Base-by-base conservation (phyloP, 2,329 filamentous ascomycete species). In the Colletotrichum gloeosporioides region DNA sequence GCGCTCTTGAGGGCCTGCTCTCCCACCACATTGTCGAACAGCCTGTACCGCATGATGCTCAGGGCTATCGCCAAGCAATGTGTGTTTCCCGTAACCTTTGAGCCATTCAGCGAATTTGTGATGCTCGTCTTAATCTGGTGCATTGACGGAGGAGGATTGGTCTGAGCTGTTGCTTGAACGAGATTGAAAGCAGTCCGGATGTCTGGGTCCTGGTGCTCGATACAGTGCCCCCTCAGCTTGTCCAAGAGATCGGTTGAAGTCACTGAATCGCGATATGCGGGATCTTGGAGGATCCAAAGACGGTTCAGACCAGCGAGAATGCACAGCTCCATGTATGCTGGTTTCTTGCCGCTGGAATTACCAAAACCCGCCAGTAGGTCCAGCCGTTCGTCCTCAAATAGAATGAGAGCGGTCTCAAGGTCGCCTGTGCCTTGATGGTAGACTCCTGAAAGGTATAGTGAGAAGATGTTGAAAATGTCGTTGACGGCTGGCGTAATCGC, bases 21-120 rank as follows among this genome's bases (percentile, higher is more conserved):
- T 66, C 95, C 95, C 6, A 98, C 92, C 16, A 96, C 93, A 75
- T 94, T 94, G 62, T 93, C 93, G 84, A 96, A 98, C 81, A 98
- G 94, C 68, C 93, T 91, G 81, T 91, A 92, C 69, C 94, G 94
- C 94, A 98, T 98, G 78, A 97, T 93, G 79, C 93, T 96, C 75
- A 98, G 91, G 8, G 94, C 93, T 78, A 98, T 94, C 64, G 93
- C 93, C n/a, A 96, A 90, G 70, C 96, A 93, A 78, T 98, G 94
- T 34, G 92, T 92, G 82, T 98, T 98, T 71, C 89, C 89, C 10
- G 94, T 92, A 9, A 88, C 87, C 78, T 93, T 93, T 15, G 95
- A 93, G 4, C 92, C 91, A 53, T 90, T 89, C 57, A 98, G 89
- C 3, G 95, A 94, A 53, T 90, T 89, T 77, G 95, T 92, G 70